Percentiles rank a stretch among this genome's conserved stretches.
Evolutionary conservation across 768 basidiomycete species (phyloP).

Genomic region (Leccinum uliginosum): DNA sequence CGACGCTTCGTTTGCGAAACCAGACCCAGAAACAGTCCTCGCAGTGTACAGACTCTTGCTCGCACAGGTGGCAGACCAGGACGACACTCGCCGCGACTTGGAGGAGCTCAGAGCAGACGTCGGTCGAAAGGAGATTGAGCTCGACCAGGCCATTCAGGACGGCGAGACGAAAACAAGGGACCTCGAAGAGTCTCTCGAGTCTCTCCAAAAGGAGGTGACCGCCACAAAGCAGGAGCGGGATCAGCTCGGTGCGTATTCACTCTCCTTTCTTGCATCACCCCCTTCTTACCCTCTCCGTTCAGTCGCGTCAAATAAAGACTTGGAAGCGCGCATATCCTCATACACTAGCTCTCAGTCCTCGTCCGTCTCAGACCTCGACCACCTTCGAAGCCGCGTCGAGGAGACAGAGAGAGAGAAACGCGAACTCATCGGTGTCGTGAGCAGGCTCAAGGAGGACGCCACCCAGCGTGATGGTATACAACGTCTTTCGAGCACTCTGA

Average conservation of each 20-base stretch:
- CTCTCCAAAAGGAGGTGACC: conserved; percentile 51
- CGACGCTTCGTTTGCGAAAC: conserved; percentile 50
- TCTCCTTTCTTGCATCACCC: not conserved
- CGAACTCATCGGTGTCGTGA: conserved; percentile 79
- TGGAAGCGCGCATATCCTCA: conserved; percentile 54
- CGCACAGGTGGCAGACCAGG: conserved; percentile 51
- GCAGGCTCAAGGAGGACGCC: conserved; percentile 74
- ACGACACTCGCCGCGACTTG: conserved; percentile 54
- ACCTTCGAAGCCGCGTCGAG: conserved; percentile 56
- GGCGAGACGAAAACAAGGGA: conserved; percentile 59
- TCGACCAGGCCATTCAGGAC: conserved; percentile 82
- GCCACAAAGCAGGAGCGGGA: conserved; percentile 59
- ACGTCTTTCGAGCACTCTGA: not conserved
- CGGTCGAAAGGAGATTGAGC: conserved; percentile 73
- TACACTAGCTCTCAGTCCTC: conserved; percentile 57
- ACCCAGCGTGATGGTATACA: conserved; percentile 68
- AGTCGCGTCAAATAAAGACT: conserved; percentile 43
- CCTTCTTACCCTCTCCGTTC: conserved; percentile 11
- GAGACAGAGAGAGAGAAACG: conserved; percentile 88
- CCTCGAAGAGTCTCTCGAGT: conserved; percentile 48
- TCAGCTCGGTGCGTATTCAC: conserved; percentile 52
- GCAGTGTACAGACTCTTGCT: conserved; percentile 60
- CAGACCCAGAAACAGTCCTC: conserved; percentile 56
- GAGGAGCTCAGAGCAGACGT: conserved; percentile 67
- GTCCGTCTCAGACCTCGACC: conserved; percentile 58